Conservation (phyloP, 108 stramenopile species). For the Skeletonema menzelii region DNA sequence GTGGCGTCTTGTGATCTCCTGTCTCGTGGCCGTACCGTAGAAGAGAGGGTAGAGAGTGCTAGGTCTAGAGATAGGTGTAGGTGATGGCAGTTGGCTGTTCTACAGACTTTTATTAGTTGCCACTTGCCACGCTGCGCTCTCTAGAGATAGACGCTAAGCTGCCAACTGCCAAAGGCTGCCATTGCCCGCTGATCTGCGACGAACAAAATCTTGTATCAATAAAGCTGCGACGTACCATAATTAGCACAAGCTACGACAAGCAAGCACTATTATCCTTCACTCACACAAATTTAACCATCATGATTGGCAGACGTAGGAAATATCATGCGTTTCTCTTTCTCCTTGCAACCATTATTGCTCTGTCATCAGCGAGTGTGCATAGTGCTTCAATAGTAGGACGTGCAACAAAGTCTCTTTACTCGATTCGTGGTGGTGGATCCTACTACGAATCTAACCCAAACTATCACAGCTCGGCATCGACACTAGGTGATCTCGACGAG, state of each 20-base stretch:
- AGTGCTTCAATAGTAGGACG: background rate
- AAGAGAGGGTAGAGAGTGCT: too few species aligned
- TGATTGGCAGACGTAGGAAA: background rate
- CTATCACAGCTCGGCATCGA: conserved; percentile 11
- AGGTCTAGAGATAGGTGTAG: too few species aligned
- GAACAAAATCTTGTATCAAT: too few species aligned
- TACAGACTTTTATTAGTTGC: too few species aligned
- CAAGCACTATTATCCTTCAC: background rate
- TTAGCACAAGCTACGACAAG: background rate
- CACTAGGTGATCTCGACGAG: conserved; percentile 32
- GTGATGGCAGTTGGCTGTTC: too few species aligned
- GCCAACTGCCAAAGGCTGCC: too few species aligned
- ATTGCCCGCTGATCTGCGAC: too few species aligned
- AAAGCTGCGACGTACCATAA: too few species aligned
- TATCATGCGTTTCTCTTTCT: background rate
- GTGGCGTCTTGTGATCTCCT: too few species aligned
- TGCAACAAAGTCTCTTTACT: background rate
- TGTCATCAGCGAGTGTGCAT: background rate
- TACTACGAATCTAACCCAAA: conserved; percentile 32
- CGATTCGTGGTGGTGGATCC: conserved; percentile 20
- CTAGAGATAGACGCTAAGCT: too few species aligned
- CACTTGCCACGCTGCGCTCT: too few species aligned
- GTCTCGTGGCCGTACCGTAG: too few species aligned
- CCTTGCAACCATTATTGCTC: background rate
- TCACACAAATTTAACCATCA: background rate